Base-by-base conservation (phyloP, 768 basidiomycete genomes). In the Multifurca ochricompacta region DNA sequence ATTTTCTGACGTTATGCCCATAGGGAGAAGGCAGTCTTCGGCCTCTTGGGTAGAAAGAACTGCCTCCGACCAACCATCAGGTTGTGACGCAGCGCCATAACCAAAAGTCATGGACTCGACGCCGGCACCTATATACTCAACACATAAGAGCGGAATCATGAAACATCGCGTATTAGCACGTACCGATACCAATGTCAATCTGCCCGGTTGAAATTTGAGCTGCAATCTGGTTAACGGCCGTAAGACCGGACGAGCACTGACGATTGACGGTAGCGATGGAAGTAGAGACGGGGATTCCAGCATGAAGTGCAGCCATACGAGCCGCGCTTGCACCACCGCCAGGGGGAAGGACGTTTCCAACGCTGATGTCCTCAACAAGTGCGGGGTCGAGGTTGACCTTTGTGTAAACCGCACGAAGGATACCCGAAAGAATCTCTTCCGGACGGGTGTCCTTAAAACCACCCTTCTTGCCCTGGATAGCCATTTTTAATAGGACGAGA, bases 1-100 rank as follows among this genome's bases (percentile, higher is more conserved):
- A 67, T 92, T 92, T 73, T 94, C 91, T n/a, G 87, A 91, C 18
- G 93, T 93, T 73, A 93, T 83, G 32, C 92, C 93, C 89, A 91
- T 91, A 40, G 90, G 90, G 54, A 89, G 73, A 25, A 87, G 74
- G 66, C 90, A 92, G 71, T 93, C 91, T 54, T 79, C 79, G 2
- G 91, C 80, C 60, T 87, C 83, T 61, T 80, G 71, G 69, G 77
- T 81, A 31, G 74, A 62, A 56, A 87, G 75, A 42, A 93, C 74
- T 43, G 77, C 74, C 21, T 87, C 81, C 2, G 86, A 83, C 69
- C 75, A 82, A 47, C 69, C 73, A 48, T 80, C 74, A 8, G 82
- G 76, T 45, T 78, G 69, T 6, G 81, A 74, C 50, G 73, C 69
- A 27, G 79, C 68, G 27, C 86, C 87, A 68, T 74, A 89, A 30